Conservation (phyloP, 257 asterid genomes). For the Anisodus acutangulus region DNA sequence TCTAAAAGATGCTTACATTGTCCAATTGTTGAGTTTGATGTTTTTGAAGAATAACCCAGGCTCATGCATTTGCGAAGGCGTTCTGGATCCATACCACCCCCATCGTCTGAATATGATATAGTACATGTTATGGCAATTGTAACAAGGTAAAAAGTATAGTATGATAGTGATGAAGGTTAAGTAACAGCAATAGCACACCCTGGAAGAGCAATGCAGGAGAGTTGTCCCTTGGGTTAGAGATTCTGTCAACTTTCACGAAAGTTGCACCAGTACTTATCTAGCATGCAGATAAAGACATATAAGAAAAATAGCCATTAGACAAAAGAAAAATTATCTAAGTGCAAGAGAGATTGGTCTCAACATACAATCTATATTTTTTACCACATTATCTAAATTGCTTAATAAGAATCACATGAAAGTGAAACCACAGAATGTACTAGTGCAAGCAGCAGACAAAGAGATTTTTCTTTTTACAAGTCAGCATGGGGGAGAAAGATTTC, state of each 20-base stretch:
- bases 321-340: background rate
- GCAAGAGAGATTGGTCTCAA: constrained; percentile 3
- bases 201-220: constrained; percentile 89
- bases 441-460: background rate
- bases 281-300: constrained; percentile 22
- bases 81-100: constrained; percentile 94
- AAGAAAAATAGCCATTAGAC: constrained; percentile 17
- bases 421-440: constrained; percentile 8
- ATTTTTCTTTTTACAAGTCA: constrained; percentile 10
- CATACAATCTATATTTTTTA: background rate
- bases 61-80: constrained; percentile 88
- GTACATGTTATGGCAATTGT: background rate
- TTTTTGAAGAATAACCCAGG: constrained; percentile 92
- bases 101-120: constrained; percentile 64
- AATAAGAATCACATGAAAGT: constrained; percentile 8
- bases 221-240: constrained; percentile 68
- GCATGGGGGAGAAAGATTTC: constrained; percentile 22
- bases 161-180: constrained; percentile 32
- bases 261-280: constrained; percentile 81
- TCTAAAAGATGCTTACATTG: constrained; percentile 57
- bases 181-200: constrained; percentile 51
- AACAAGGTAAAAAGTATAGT: constrained; percentile 18
- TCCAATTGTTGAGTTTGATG: constrained; percentile 77
- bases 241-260: constrained; percentile 75
- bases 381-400: background rate